A percentile compares a stretch with the other conserved stretches of the same genome.
These are phyloP conservation scores for Asterophora parasitica DNA, from an alignment of 768 basidiomycete species.

Conservation along the genomic window DNA sequence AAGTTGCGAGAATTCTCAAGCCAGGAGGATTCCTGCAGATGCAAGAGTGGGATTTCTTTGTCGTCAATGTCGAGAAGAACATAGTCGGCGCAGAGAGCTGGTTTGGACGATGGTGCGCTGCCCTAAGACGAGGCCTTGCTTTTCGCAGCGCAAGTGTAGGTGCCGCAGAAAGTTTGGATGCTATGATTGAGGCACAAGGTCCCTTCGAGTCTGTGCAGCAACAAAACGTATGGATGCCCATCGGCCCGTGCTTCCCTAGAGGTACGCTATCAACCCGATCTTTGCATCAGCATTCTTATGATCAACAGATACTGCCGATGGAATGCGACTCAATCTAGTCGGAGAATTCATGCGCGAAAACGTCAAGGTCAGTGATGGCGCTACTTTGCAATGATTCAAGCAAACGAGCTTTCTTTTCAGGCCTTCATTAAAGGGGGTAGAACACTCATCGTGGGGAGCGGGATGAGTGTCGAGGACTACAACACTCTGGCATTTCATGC, in stretches of 20 bases:
- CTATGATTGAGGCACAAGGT: background rate
- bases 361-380: background rate
- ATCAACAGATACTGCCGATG: constrained; percentile 1
- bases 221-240: constrained; percentile 8
- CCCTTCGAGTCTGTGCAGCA: background rate
- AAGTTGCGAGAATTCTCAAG: background rate
- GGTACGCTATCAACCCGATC: background rate
- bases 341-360: constrained; percentile 8
- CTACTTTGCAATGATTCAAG: background rate
- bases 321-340: constrained; percentile 6
- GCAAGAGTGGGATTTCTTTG: constrained; percentile 7
- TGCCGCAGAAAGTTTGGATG: constrained; percentile 2
- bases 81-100: background rate
- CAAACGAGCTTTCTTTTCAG: background rate
- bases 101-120: constrained; percentile 4
- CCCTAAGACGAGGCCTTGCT: constrained; percentile 3
- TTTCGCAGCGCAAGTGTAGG: background rate
- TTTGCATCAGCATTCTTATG: background rate
- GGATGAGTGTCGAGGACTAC: constrained; percentile 2
- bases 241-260: constrained; percentile 5
- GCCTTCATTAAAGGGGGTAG: constrained; percentile 3
- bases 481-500: background rate
- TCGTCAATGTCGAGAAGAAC: background rate
- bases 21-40: constrained; percentile 2
- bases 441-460: constrained; percentile 2